Conservation (phyloP, 257 asterid genomes). For the Nicotiana undulata region DNA sequence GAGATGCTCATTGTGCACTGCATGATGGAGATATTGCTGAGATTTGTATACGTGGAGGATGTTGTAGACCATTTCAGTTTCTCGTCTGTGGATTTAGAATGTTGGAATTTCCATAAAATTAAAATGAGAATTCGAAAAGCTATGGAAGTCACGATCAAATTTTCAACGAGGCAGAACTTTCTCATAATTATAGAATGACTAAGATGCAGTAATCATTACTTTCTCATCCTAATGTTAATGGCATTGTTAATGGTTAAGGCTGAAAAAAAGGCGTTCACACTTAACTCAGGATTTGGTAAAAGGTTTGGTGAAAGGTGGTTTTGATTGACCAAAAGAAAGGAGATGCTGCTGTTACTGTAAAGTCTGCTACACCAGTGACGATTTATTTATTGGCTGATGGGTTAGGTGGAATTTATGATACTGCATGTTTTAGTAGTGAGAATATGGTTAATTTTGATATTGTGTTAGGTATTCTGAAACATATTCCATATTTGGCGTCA, state of each 20-base stretch:
- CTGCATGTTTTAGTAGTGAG: neutral
- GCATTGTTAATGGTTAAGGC: neutral
- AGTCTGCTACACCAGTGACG: neutral
- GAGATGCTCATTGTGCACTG: neutral
- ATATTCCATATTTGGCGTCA: neutral
- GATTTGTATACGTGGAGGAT: neutral
- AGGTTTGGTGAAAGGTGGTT: neutral
- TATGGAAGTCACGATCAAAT: neutral
- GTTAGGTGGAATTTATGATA: neutral
- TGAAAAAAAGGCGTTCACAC: neutral
- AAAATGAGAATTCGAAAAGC: neutral
- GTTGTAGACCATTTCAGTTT: neutral
- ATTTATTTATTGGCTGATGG: conserved; percentile 1
- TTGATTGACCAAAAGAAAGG: neutral
- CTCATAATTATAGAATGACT: neutral
- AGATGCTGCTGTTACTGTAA: neutral
- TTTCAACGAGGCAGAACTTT: neutral
- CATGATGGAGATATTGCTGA: neutral
- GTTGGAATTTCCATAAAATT: neutral
- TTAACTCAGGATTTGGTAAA: neutral
- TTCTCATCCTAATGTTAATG: neutral
- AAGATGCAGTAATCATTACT: neutral
- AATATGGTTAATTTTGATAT: neutral
- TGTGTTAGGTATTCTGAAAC: neutral
- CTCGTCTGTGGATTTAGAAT: neutral